Base-by-base conservation (phyloP, 768 basidiomycete species). In the Amanita rimosa region DNA sequence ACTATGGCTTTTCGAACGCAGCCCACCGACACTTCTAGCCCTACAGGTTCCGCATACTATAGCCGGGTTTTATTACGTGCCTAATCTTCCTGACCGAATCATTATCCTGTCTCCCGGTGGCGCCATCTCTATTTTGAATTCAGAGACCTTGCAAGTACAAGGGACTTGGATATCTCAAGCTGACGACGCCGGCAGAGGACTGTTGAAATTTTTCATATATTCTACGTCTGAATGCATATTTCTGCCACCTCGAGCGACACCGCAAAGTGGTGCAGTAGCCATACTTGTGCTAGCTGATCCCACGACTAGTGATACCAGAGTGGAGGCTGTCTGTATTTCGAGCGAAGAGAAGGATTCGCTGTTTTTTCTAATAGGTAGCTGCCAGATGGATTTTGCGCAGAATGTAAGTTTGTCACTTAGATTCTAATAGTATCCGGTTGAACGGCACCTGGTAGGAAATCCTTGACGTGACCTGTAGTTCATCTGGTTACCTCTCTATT, bases 401-500 rank as follows among this genome's bases (percentile, higher is more conserved):
- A 62, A 36, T 50, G 57, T 39, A 62, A 69, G 50, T 67, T 69
- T 53, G 48, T 58, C 43, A 17, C 50, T 41, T 19, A 51, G 11
- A 34, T 44, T 22, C 27, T 29, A 17, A 24, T 37, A 21, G 27
- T 37, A 38, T 49, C 49, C 59, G 47, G 52, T n/a, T 16, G 4
- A 34, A 22, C 43, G 26, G 33, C 14, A 3, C 40, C 13, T 13
- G 11, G 31, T 13, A 75, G 73, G 54, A 67, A 50, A 63, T 75
- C 19, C 55, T 58, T 7, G 59, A 62, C 38, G 54, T 67, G 0
- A 70, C 76, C 5, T 74, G 66, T 41, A 79, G 75, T 52, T 34
- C 62, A 0, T 68, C 71, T 4, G 80, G 79, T 16, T 63, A 65
- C 54, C 50, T 81, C 38, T 75, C 68, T 51, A 57, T 78, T 27